A percentile compares a stretch with the other conserved stretches of the same genome.
Evolutionary conservation across 2,329 filamentous ascomycete species (phyloP).

Genomic region (Colletotrichum sp.): DNA sequence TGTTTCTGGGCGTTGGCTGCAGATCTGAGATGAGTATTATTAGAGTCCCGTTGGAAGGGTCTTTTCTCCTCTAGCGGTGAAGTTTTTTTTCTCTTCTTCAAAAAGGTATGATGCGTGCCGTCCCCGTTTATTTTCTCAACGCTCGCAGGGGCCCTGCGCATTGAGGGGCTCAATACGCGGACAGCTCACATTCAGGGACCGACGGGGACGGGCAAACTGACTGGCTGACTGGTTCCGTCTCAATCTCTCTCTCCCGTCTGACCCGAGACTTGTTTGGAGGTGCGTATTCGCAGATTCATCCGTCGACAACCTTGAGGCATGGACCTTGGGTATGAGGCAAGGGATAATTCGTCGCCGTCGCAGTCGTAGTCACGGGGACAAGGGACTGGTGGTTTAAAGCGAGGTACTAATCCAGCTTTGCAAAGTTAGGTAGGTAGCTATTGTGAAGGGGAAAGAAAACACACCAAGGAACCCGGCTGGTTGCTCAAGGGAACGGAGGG

Average conservation of each 20-base stretch:
- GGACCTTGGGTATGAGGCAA: not conserved
- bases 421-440: not conserved
- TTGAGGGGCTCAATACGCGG: not conserved
- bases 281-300: not conserved
- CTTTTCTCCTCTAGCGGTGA: not conserved
- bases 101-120: not conserved
- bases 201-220: not conserved
- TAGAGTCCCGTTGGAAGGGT: not conserved
- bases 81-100: not conserved
- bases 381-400: not conserved
- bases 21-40: not conserved
- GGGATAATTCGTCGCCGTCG: not conserved
- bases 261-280: not conserved
- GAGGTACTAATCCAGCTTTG: not conserved
- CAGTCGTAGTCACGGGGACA: not conserved
- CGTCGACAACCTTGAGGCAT: not conserved
- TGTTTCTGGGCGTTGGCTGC: not conserved
- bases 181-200: not conserved
- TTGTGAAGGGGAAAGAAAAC: not conserved
- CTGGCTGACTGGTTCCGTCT: not conserved
- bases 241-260: not conserved
- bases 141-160: not conserved
- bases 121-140: not conserved
- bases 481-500: not conserved
- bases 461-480: not conserved